phyloP scores from a whole-genome alignment of 1,139 yeast species.

The Hyphopichia pseudoburtonii region DNA sequence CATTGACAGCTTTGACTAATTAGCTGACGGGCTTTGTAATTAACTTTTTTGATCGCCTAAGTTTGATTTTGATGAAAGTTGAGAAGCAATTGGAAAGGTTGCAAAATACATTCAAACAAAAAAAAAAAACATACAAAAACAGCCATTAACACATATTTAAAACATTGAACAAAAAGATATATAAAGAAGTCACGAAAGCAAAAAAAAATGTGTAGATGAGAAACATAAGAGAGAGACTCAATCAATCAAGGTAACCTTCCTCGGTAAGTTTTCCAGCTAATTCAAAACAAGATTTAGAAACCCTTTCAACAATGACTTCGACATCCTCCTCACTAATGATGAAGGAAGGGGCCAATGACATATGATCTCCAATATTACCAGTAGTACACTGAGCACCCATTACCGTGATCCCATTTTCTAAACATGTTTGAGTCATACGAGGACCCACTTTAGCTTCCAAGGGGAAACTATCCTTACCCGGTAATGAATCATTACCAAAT shows the following conservation, averaged over 20 bases:
- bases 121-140: too few species aligned
- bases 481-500: conserved; percentile 27
- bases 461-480: conserved; percentile 39
- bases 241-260: conserved; percentile 10
- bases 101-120: too few species aligned
- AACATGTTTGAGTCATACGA: conserved; percentile 33
- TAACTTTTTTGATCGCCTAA: too few species aligned
- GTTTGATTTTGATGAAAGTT: too few species aligned
- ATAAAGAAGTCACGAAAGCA: too few species aligned
- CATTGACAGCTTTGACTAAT: too few species aligned
- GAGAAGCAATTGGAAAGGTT: too few species aligned
- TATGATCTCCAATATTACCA: conserved; percentile 47
- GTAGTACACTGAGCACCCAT: conserved; percentile 47
- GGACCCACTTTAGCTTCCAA: conserved; percentile 43
- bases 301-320: conserved; percentile 37
- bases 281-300: conserved; percentile 19
- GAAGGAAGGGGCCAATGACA: conserved; percentile 52
- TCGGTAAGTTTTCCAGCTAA: conserved; percentile 15
- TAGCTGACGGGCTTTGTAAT: too few species aligned
- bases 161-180: too few species aligned
- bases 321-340: conserved; percentile 46
- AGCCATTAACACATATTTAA: too few species aligned
- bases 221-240: too few species aligned
- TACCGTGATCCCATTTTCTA: conserved; percentile 42
- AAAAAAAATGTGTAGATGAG: too few species aligned